Evolutionary conservation across 1,284 basidiomycete species (phyloP), one percentile per base, ranked within the genome.

Genomic region (Wallemia ichthyophaga): DNA sequence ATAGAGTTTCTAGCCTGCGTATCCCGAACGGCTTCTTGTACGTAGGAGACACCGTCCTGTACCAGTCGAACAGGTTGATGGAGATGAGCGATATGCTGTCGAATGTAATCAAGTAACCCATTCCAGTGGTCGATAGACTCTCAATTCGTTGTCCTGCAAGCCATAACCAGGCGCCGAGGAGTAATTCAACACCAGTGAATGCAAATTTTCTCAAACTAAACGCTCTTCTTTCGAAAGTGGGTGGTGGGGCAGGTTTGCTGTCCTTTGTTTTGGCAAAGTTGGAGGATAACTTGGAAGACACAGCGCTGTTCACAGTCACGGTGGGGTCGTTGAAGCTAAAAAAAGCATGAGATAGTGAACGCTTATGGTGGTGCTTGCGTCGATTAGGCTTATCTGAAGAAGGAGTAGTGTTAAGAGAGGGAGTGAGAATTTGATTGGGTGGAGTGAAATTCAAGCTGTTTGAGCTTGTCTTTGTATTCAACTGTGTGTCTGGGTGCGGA

Each of bases 91-190:
- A 26, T 9, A 56, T 26, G 19, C 7, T 27, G 62, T 98, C 92
- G 66, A 96, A 98, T 0, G 96, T 88, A 27, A 94, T 79, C 75
- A 94, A 83, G 68, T 96, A 98, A 0, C 92, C 92, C 17, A 96
- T 70, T 0, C 87, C 92, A 0, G 89, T 91, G 60, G 84, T 80
- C 1, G 83, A 76, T 25, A 95, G 72, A 58, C 86, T 89, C 19
- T 91, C 91, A 26, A 78, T 77, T 61, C 83, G 80, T 69, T 96
- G 92, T 1, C 89, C 91, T n/a, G 76, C 74, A 1, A 92, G 80
- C 92, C 92, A 98, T 11, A 96, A 65, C 2, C 68, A 69, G 1
- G 73, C 72, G 1, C 77, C 77, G 1, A 78, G 66, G 0, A 70
- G 66, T 33, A 75, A 71, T 64, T 78, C 73, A 19, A 71, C 62